These are phyloP conservation scores for Petunia hybrid DNA, from an alignment of 305 asterid species.

Conservation along the genomic window DNA sequence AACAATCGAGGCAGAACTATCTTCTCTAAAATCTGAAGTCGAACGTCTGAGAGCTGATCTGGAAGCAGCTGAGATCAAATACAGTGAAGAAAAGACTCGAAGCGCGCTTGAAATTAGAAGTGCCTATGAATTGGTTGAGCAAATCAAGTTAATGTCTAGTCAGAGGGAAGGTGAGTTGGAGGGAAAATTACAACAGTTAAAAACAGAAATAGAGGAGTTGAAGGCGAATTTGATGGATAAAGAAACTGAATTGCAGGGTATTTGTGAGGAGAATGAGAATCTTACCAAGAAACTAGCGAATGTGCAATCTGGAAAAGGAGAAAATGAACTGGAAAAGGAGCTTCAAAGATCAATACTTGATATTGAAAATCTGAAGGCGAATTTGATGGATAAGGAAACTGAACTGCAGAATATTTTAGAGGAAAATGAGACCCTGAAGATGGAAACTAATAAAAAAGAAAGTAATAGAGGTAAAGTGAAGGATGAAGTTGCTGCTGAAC, in stretches of 20 bases:
- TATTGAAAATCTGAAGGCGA: constrained; percentile 45
- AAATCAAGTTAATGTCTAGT: constrained; percentile 50
- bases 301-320: constrained; percentile 45
- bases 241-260: constrained; percentile 64
- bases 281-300: constrained; percentile 54
- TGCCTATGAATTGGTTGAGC: constrained; percentile 54
- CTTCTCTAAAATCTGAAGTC: constrained; percentile 50
- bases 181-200: constrained; percentile 33
- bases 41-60: constrained; percentile 50
- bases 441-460: constrained; percentile 39
- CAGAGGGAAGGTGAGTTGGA: constrained; percentile 58
- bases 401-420: constrained; percentile 41
- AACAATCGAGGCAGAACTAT: constrained; percentile 42
- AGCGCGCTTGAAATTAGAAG: constrained; percentile 46
- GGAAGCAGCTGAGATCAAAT: constrained; percentile 51
- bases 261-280: constrained; percentile 63
- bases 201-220: constrained; percentile 36
- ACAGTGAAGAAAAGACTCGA: constrained; percentile 51
- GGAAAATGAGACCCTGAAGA: constrained; percentile 50
- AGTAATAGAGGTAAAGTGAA: constrained; percentile 27
- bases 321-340: constrained; percentile 52
- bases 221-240: constrained; percentile 69
- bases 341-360: constrained; percentile 42
- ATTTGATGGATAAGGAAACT: constrained; percentile 53
- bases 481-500: constrained; percentile 39